A percentile compares a stretch with the other conserved stretches of the same genome.
Conservation (phyloP, 2,329 filamentous ascomycete species). For the Penicillium verrucosum region DNA sequence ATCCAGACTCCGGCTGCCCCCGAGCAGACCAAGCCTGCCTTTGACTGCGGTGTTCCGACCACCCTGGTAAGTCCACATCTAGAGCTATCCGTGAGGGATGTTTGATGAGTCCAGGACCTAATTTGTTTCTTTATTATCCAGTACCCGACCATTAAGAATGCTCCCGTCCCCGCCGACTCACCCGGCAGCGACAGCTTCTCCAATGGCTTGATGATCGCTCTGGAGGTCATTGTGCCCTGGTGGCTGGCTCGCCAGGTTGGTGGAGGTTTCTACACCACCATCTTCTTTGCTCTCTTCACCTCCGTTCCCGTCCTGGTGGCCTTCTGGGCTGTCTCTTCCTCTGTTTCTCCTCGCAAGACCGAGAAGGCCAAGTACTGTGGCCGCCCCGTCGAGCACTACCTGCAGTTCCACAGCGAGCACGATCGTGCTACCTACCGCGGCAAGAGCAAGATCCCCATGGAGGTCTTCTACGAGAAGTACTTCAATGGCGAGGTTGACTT, state of each 20-base stretch:
- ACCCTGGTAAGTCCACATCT: constrained; percentile 52
- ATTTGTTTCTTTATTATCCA: constrained; percentile 37
- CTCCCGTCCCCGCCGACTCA: constrained; percentile 84
- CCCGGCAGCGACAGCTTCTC: constrained; percentile 83
- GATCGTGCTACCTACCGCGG: constrained; percentile 48
- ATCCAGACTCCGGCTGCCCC: constrained; percentile 60
- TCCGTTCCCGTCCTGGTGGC: constrained; percentile 72
- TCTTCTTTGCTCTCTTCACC: constrained; percentile 80
- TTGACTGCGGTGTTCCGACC: constrained; percentile 60
- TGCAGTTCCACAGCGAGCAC: constrained; percentile 47
- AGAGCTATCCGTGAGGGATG: constrained; percentile 5
- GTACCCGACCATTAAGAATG: constrained; percentile 91
- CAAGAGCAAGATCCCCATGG: constrained; percentile 52
- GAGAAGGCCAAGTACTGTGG: constrained; percentile 87
- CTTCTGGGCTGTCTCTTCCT: constrained; percentile 79
- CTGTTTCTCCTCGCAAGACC: constrained; percentile 82
- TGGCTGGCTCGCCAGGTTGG: constrained; percentile 80
- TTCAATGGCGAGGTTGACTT: constrained; percentile 93
- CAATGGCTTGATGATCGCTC: constrained; percentile 69
- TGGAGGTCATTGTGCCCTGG: constrained; percentile 68
- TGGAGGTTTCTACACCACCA: constrained; percentile 79
- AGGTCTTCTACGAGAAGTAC: constrained; percentile 98
- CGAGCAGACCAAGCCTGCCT: constrained; percentile 48
- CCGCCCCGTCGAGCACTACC: constrained; percentile 84
- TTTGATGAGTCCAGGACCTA: background rate